A percentile compares a stretch with the other conserved stretches of the same genome.
Evolutionary conservation across 345 rosid species (phyloP).

Genomic region (Dimocarpus longan): DNA sequence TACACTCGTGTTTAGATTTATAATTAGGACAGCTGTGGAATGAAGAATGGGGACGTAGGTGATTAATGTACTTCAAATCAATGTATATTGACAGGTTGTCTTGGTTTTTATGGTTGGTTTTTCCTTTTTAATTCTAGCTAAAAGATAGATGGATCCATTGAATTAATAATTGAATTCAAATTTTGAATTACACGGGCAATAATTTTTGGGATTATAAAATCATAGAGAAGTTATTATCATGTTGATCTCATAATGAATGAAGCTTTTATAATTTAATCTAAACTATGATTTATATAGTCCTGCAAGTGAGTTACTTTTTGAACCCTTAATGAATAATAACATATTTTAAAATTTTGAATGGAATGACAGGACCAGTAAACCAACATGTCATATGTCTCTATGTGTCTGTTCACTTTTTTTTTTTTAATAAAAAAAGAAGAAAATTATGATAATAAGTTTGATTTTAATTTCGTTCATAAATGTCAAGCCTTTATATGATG

Average conservation of each 20-base stretch:
- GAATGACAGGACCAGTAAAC: neutral
- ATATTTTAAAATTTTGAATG: neutral
- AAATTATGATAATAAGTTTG: no score
- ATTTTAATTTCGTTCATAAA: no score
- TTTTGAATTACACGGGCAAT: slow-evolving; percentile 2
- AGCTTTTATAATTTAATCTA: neutral
- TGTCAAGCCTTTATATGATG: no score
- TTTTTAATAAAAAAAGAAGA: no score
- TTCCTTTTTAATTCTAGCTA: neutral
- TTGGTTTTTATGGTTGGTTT: no score
- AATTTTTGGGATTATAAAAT: neutral
- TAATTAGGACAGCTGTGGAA: neutral
- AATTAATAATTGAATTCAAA: neutral
- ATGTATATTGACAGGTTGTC: no score
- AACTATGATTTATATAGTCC: neutral
- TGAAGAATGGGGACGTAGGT: no score
- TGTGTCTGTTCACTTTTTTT: no score
- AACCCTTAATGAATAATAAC: neutral
- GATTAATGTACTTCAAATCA: no score
- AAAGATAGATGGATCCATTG: neutral
- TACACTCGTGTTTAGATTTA: neutral
- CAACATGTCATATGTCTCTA: neutral
- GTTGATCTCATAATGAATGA: neutral
- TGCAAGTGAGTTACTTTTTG: neutral
- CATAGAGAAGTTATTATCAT: neutral